A percentile compares a stretch with the other conserved stretches of the same genome.
Conservation (phyloP, 1,284 basidiomycete genomes). For the Microbotryomycetes sp. region DNA sequence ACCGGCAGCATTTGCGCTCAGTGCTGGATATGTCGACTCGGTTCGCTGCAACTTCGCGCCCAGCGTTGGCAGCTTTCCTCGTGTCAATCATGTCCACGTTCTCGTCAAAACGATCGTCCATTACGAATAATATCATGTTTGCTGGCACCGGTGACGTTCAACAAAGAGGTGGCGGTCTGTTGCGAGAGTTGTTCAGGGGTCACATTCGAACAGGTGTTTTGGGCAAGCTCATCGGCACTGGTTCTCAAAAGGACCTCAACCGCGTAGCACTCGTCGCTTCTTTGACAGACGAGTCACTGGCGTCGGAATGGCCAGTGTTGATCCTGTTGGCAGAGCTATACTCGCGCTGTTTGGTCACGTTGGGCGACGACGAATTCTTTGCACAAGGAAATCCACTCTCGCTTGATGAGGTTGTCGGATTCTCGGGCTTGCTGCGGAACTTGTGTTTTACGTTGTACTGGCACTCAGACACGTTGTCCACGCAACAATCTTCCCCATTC, state of each 20-base stretch:
- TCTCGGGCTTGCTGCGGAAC: conserved; percentile 65
- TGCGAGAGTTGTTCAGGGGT: conserved; percentile 66
- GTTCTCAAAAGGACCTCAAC: conserved; percentile 51
- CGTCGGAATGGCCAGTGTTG: conserved; percentile 52
- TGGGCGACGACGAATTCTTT: conserved; percentile 97
- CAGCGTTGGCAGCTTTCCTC: conserved; percentile 51
- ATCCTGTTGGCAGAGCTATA: conserved; percentile 79
- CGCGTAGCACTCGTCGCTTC: conserved; percentile 27
- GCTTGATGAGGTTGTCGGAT: conserved; percentile 69
- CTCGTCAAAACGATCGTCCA: conserved; percentile 52
- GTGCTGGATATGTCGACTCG: conserved; percentile 43
- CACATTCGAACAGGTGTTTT: conserved; percentile 51
- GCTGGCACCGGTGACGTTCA: conserved; percentile 26
- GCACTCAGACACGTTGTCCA: conserved; percentile 50
- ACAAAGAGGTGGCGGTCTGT: conserved; percentile 52
- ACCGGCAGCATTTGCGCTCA: conserved; percentile 50
- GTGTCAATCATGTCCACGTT: conserved; percentile 54
- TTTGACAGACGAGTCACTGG: conserved; percentile 35
- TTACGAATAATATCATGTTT: conserved; percentile 45
- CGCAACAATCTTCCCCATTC: conserved; percentile 44
- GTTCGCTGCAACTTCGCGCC: conserved; percentile 45
- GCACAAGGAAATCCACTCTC: conserved; percentile 59
- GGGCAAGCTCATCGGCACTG: conserved; percentile 46
- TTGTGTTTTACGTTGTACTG: conserved; percentile 75
- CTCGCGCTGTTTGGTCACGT: conserved; percentile 74